phyloP scores from a whole-genome alignment of 2,329 filamentous ascomycete species.

The Byssoonygena ceratinophila region DNA sequence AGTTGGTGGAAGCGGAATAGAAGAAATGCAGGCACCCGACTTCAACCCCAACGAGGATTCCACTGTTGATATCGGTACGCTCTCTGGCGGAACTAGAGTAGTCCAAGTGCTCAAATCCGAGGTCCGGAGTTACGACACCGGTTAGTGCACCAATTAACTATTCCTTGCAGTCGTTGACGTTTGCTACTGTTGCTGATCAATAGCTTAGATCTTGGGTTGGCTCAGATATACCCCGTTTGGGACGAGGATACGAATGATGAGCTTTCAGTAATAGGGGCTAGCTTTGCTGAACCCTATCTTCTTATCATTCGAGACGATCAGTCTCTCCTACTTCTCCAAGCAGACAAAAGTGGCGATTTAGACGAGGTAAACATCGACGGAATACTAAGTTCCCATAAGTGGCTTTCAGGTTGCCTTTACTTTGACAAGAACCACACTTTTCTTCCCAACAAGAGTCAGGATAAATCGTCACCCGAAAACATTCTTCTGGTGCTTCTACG shows the following conservation, averaged over 20 bases:
- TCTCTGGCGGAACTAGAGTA: conserved; percentile 69
- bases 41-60: conserved; percentile 83
- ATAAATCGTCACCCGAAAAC: conserved; percentile 33
- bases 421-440: conserved; percentile 53
- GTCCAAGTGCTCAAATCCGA: conserved; percentile 82
- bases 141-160: conserved; percentile 42
- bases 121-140: conserved; percentile 79
- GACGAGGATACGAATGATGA: conserved; percentile 80
- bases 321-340: conserved; percentile 66
- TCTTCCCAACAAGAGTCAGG: conserved; percentile 24
- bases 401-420: conserved; percentile 77
- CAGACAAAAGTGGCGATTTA: conserved; percentile 70
- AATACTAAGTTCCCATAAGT: conserved; percentile 53
- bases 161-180: not conserved
- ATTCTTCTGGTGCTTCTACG: conserved; percentile 69
- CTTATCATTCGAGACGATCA: conserved; percentile 74
- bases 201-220: conserved; percentile 63
- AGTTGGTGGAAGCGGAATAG: conserved; percentile 61
- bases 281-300: conserved; percentile 77
- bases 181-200: not conserved
- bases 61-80: conserved; percentile 73
- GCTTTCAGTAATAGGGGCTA: conserved; percentile 65
- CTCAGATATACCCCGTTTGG: conserved; percentile 83
- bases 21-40: conserved; percentile 69
- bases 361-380: conserved; percentile 65